Conservation (phyloP, 1,284 basidiomycete genomes). For the Ceratobasidium sp. region DNA sequence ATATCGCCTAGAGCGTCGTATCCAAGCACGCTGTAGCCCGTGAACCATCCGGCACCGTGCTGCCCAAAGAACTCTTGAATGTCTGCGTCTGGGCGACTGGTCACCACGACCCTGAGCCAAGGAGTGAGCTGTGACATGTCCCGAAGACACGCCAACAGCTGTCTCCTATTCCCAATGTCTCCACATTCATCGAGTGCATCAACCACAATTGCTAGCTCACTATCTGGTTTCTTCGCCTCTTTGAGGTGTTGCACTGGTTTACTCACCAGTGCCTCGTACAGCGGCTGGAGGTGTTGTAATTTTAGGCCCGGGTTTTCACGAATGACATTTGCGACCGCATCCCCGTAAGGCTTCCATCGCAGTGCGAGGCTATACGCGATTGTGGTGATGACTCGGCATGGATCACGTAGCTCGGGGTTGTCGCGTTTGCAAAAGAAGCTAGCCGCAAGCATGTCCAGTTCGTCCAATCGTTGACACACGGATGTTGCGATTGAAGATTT, state of each 20-base stretch:
- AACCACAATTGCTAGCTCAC: conserved; percentile 24
- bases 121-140: neutral
- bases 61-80: conserved; percentile 7
- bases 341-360: neutral
- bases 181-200: conserved; percentile 46
- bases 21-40: neutral
- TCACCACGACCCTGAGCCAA: conserved; percentile 25
- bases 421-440: too few relatives aligned
- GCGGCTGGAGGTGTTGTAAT: neutral
- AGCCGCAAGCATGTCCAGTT: conserved; percentile 50
- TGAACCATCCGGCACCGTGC: neutral
- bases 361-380: too few relatives aligned
- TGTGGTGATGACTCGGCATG: too few relatives aligned
- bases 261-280: neutral
- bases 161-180: neutral
- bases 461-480: conserved; percentile 45
- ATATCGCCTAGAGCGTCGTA: conserved; percentile 26
- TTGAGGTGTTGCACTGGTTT: conserved; percentile 11
- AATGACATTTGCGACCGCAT: neutral
- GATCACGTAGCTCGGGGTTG: too few relatives aligned
- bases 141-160: neutral
- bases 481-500: conserved; percentile 51
- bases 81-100: conserved; percentile 37
- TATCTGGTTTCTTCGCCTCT: neutral
- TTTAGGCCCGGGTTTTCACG: neutral